Evolutionary conservation across 2,329 filamentous ascomycete genomes (phyloP).

Genomic region (Beauveria caledonica): DNA sequence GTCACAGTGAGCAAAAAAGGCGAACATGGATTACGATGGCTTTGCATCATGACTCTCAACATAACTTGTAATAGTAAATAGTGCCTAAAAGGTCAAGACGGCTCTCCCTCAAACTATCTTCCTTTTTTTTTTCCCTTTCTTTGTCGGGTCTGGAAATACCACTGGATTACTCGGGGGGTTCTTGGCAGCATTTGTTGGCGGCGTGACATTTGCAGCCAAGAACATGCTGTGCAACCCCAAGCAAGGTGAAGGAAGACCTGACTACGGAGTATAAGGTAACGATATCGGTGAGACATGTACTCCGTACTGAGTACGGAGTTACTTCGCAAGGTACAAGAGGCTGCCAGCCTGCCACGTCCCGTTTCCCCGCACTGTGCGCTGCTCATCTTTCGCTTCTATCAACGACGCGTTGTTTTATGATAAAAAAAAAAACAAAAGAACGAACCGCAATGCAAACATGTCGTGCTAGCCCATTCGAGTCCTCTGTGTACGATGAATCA

Average conservation of each 20-base stretch:
- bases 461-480: not conserved
- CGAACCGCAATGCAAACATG: not conserved
- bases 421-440: not conserved
- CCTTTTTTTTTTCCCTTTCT: too few species aligned
- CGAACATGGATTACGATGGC: too few species aligned
- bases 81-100: not conserved
- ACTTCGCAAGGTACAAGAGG: too few species aligned
- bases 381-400: not conserved
- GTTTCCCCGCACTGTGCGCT: too few species aligned
- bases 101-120: too few species aligned
- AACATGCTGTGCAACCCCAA: not conserved
- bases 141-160: not conserved
- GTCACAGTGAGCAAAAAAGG: too few species aligned
- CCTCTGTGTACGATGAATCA: not conserved
- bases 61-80: not conserved
- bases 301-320: too few species aligned
- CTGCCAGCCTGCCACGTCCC: too few species aligned
- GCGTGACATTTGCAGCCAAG: not conserved
- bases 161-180: not conserved
- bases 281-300: not conserved
- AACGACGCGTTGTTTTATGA: not conserved
- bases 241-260: not conserved
- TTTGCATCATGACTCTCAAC: too few species aligned
- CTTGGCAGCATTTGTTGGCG: not conserved
- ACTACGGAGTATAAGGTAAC: not conserved